Conservation (phyloP, 2,329 filamentous ascomycete genomes). For the Achaetomium macrosporum region DNA sequence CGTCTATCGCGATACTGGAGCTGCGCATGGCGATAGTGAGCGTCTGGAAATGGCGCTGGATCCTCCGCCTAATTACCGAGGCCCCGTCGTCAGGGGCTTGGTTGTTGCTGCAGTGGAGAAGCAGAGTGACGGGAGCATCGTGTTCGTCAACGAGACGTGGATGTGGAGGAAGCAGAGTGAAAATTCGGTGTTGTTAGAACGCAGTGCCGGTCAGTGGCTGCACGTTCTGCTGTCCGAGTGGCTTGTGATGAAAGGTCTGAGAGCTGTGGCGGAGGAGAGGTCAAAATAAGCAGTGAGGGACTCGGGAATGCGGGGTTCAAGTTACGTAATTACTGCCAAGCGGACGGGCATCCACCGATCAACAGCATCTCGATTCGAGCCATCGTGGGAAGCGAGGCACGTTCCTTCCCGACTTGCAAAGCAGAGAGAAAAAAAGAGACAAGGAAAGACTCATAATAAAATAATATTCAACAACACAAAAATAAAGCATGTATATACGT, state of each 20-base stretch:
- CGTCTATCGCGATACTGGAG: constrained; percentile 19
- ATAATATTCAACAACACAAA: too few species aligned
- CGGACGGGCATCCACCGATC: too few species aligned
- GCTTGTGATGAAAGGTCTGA: constrained; percentile 6
- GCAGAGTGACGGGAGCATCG: constrained; percentile 12
- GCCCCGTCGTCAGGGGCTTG: constrained; percentile 24
- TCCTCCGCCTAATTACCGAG: constrained; percentile 23
- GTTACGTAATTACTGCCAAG: too few species aligned
- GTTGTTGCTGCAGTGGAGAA: constrained; percentile 25
- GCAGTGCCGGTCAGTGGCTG: constrained; percentile 27
- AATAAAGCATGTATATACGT: too few species aligned
- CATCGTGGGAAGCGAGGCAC: too few species aligned
- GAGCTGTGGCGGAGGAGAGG: neutral
- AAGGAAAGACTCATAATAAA: too few species aligned
- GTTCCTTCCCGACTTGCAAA: too few species aligned
- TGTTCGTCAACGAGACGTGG: constrained; percentile 37
- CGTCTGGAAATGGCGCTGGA: constrained; percentile 29
- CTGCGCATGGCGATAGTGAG: constrained; percentile 12
- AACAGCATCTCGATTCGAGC: too few species aligned
- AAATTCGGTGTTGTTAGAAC: constrained; percentile 29
- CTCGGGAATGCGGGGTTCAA: too few species aligned
- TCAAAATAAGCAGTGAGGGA: too few species aligned
- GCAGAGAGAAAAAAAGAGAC: too few species aligned
- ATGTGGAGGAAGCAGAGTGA: constrained; percentile 32
- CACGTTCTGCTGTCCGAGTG: constrained; percentile 20